Evolutionary conservation across 2,329 filamentous ascomycete species (phyloP).

Genomic region (Sphaceloma murrayae): DNA sequence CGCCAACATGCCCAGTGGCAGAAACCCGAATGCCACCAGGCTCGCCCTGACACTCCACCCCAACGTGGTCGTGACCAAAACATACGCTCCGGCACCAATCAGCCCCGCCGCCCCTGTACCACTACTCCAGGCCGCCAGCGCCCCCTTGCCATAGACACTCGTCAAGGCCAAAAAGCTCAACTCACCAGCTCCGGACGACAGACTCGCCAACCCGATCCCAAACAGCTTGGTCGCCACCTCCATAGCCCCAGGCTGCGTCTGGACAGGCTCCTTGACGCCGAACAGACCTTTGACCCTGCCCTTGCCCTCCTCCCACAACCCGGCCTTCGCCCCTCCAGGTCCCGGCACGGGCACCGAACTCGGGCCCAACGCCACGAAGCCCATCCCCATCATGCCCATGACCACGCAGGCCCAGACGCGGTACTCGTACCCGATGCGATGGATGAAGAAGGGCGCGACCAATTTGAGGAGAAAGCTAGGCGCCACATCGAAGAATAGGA

Average conservation of each 20-base stretch:
- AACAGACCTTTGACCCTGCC: slow-evolving; percentile 8
- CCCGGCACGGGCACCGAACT: slow-evolving; percentile 14
- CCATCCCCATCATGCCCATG: slow-evolving; percentile 76
- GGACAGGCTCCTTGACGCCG: slow-evolving; percentile 15
- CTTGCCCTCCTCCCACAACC: not conserved
- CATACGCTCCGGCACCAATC: slow-evolving; percentile 79
- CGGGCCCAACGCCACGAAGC: slow-evolving; percentile 74
- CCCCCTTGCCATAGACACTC: slow-evolving; percentile 83
- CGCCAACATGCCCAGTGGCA: slow-evolving; percentile 73
- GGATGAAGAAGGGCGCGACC: slow-evolving; percentile 86
- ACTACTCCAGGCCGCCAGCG: slow-evolving; percentile 82
- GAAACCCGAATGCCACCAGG: slow-evolving; percentile 64
- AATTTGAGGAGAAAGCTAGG: slow-evolving; percentile 85
- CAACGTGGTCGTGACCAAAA: slow-evolving; percentile 71
- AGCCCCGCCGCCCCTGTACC: slow-evolving; percentile 85
- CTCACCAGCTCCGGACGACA: slow-evolving; percentile 81
- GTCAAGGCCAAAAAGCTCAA: slow-evolving; percentile 84
- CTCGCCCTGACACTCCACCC: slow-evolving; percentile 64
- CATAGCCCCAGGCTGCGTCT: slow-evolving; percentile 30
- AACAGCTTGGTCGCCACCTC: slow-evolving; percentile 65
- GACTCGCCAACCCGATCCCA: slow-evolving; percentile 74
- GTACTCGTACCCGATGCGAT: slow-evolving; percentile 67
- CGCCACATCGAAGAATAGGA: slow-evolving; percentile 85
- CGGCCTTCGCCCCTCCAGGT: slow-evolving; percentile 23
- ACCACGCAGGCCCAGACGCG: slow-evolving; percentile 66